Evolutionary conservation across 139 green algal species (phyloP).

Genomic region (Axilococcus clingmanii): DNA sequence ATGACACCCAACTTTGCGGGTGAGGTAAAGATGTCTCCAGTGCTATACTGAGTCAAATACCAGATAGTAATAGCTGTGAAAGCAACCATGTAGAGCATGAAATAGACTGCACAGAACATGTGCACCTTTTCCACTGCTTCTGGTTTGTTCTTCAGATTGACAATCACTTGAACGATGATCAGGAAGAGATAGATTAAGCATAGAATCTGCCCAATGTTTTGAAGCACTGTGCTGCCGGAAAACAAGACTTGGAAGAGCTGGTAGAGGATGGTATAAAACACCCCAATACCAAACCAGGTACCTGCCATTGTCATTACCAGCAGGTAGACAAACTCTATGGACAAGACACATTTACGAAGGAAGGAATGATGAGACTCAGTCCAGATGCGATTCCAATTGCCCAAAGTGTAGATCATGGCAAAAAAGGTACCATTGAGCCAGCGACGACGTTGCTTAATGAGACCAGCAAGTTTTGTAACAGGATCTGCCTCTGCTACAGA

Average conservation of each 20-base stretch:
- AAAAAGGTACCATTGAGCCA: conserved; percentile 39
- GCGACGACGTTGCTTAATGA: conserved; percentile 34
- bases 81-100: conserved; percentile 30
- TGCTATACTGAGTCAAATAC: conserved; percentile 18
- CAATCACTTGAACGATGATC: conserved; percentile 21
- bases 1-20: conserved; percentile 17
- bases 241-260: conserved; percentile 3
- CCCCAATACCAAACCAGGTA: conserved; percentile 14
- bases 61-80: conserved; percentile 35
- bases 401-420: conserved; percentile 29
- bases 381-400: conserved; percentile 30
- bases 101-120: conserved; percentile 30
- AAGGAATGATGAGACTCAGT: conserved; percentile 25
- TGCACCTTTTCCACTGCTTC: conserved; percentile 32
- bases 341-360: conserved; percentile 5
- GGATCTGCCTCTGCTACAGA: conserved; percentile 32
- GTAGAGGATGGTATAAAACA: conserved; percentile 30
- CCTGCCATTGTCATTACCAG: conserved; percentile 5
- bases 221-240: background rate
- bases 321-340: conserved; percentile 11
- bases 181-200: conserved; percentile 31
- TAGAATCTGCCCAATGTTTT: conserved; percentile 2
- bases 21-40: conserved; percentile 3
- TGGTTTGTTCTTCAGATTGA: conserved; percentile 34
- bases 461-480: conserved; percentile 18